phyloP scores from a whole-genome alignment of 2,329 filamentous ascomycete genomes.

The Hysterium pulicare region DNA sequence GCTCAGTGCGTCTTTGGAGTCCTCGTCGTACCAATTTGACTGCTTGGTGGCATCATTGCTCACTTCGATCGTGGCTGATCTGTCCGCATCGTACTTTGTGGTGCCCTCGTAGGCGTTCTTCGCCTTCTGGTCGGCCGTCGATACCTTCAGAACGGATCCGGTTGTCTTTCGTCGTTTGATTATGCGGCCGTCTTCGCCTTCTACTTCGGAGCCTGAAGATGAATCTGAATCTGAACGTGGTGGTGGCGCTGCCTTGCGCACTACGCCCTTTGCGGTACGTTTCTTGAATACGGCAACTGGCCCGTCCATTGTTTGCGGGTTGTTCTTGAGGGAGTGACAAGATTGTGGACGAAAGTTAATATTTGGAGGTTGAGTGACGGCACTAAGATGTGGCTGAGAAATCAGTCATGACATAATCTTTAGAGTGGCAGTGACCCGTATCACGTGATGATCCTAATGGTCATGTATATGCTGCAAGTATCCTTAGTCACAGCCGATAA shows the following conservation, averaged over 20 bases:
- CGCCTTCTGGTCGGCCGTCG: conserved; percentile 52
- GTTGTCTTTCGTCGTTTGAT: conserved; percentile 77
- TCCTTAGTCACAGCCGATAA: too few relatives aligned
- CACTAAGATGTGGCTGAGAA: too few relatives aligned
- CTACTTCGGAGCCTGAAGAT: conserved; percentile 71
- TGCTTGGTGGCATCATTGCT: conserved; percentile 87
- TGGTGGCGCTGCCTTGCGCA: conserved; percentile 79
- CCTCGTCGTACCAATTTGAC: conserved; percentile 84
- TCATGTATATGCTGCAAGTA: too few relatives aligned
- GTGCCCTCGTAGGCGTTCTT: conserved; percentile 41
- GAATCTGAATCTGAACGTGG: conserved; percentile 55
- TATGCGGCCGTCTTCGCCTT: conserved; percentile 60
- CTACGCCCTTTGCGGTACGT: conserved; percentile 70
- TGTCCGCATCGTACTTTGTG: conserved; percentile 59
- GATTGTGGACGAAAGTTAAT: too few relatives aligned
- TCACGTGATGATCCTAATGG: too few relatives aligned
- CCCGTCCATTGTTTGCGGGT: conserved; percentile 30
- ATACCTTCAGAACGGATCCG: conserved; percentile 62
- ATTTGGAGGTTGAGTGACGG: too few relatives aligned
- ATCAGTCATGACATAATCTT: too few relatives aligned
- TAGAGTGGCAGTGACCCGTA: too few relatives aligned
- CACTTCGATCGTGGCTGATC: conserved; percentile 59
- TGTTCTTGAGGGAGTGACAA: neutral
- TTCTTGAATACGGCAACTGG: conserved; percentile 80
- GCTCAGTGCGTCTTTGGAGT: conserved; percentile 49